Base-by-base conservation (phyloP, 192 early-diverging fungal species). In the Backusella psychrophila region DNA sequence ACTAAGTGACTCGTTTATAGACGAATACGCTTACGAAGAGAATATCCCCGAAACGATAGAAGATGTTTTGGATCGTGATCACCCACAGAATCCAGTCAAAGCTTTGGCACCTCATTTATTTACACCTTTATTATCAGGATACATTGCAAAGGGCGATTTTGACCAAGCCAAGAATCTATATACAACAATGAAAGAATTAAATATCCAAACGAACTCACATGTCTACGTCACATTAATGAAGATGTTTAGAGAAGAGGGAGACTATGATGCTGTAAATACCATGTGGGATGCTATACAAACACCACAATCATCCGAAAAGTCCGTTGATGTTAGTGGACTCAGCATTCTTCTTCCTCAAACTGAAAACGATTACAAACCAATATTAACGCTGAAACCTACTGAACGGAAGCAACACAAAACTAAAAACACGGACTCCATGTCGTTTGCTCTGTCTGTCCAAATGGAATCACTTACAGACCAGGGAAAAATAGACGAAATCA, bases 201-300 rank as follows among this genome's bases (percentile, higher is more conserved):
- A 81, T 9, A 31, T 86, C 1, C 49, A 69, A n/a, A 77, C 72
- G 34, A 86, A 81, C 67, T 44, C 66, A 3, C 31, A 77, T 38
- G 76, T 80, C 3, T 90, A 84, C 46, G 80, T 81, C 6, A 82
- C 84, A 3, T 67, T 90, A 12, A 88, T 90, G 87, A 77, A 82
- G 63, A 68, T 81, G 14, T 90, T 81, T 74, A 72, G 77, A 26
- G 68, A 78, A 34, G 82, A 78, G 14, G 77, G 72, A 3, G 77
- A 86, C 77, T 71, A 80, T 9, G 81, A 87, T n/a, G 78, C 70
- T 69, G 87, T 90, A 9, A 66, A 84, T 49, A 21, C 72, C 2
- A 77, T 89, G 65, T 89, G 87, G 85, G 39, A 80, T n/a, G 77
- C 80, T 39, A 44, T 87, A 9, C 77, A 39, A 6, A 21, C 4